Evolutionary conservation across 225 moss, liverwort and hornwort species (phyloP).

Genomic region (Pseudisothecium myosuroides): DNA sequence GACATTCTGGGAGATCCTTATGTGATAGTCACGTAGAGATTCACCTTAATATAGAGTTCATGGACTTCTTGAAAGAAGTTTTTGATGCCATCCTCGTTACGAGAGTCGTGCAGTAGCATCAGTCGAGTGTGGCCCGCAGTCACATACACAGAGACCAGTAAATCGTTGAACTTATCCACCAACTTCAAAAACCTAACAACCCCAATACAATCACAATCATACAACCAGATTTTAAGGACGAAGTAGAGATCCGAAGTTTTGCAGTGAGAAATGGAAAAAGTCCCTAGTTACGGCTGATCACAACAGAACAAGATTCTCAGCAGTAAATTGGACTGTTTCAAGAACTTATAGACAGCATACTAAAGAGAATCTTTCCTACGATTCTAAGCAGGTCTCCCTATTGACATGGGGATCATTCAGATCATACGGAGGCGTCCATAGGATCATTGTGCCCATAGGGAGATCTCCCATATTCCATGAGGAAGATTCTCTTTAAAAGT

Average conservation of each 20-base stretch:
- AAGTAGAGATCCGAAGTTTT: background rate
- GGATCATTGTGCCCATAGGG: background rate
- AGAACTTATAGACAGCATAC: background rate
- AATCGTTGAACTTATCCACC: slow-evolving; percentile 91
- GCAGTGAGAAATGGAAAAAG: background rate
- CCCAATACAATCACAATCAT: background rate
- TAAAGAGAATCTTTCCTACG: background rate
- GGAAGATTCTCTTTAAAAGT: background rate
- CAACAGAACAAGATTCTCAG: background rate
- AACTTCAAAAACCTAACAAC: slow-evolving; percentile 75
- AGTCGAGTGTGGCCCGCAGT: slow-evolving; percentile 89
- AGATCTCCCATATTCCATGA: background rate
- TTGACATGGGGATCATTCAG: background rate
- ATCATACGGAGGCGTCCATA: background rate
- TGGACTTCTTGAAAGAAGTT: slow-evolving; percentile 97
- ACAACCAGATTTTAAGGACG: background rate
- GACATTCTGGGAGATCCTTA: background rate
- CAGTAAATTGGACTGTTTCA: background rate
- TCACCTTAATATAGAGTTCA: slow-evolving; percentile 93
- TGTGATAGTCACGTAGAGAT: background rate
- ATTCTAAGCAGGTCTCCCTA: background rate
- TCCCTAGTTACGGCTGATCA: background rate
- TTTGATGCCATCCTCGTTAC: slow-evolving; percentile 94
- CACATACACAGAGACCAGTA: slow-evolving; percentile 85
- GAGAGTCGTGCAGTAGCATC: slow-evolving; percentile 95